Evolutionary conservation across 2,329 filamentous ascomycete species (phyloP).

Genomic region (Ceratocystis huliohia): DNA sequence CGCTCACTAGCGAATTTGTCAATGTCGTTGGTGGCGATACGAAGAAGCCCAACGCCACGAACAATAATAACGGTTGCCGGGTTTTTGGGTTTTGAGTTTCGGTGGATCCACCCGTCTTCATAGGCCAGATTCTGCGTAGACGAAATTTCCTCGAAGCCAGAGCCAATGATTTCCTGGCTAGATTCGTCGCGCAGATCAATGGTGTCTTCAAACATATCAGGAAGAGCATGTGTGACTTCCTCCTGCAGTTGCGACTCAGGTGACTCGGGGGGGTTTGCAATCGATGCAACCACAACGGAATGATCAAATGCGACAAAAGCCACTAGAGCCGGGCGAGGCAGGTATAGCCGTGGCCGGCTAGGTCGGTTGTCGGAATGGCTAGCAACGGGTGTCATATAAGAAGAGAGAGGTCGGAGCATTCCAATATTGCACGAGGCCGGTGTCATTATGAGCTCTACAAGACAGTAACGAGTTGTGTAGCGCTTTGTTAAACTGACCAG

Average conservation of each 20-base stretch:
- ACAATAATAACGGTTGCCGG: slow-evolving; percentile 50
- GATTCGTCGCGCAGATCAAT: slow-evolving; percentile 62
- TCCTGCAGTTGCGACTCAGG: slow-evolving; percentile 64
- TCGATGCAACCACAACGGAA: slow-evolving; percentile 64
- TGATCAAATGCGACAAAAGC: slow-evolving; percentile 72
- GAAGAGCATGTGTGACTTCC: slow-evolving; percentile 46
- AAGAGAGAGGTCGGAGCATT: slow-evolving; percentile 54
- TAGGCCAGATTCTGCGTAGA: slow-evolving; percentile 25
- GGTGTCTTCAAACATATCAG: slow-evolving; percentile 69
- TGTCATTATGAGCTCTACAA: slow-evolving; percentile 58
- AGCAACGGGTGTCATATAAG: slow-evolving; percentile 45
- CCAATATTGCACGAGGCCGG: slow-evolving; percentile 43
- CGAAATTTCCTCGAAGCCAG: slow-evolving; percentile 45
- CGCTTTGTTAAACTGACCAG: slow-evolving; percentile 46
- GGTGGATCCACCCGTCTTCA: slow-evolving; percentile 39
- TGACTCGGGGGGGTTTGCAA: slow-evolving; percentile 52
- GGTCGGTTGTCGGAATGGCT: slow-evolving; percentile 29
- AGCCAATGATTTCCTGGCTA: slow-evolving; percentile 50
- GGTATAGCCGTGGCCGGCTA: slow-evolving; percentile 51
- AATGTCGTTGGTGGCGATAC: slow-evolving; percentile 45
- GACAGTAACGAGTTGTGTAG: slow-evolving; percentile 49
- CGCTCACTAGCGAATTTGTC: slow-evolving; percentile 46
- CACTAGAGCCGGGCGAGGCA: slow-evolving; percentile 66
- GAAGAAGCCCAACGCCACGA: slow-evolving; percentile 48
- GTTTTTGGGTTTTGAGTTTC: slow-evolving; percentile 45